A percentile compares a stretch with the other conserved stretches of the same genome.
Conservation (phyloP, 192 early-diverging fungal species). For the Cetraspora pellucida region DNA sequence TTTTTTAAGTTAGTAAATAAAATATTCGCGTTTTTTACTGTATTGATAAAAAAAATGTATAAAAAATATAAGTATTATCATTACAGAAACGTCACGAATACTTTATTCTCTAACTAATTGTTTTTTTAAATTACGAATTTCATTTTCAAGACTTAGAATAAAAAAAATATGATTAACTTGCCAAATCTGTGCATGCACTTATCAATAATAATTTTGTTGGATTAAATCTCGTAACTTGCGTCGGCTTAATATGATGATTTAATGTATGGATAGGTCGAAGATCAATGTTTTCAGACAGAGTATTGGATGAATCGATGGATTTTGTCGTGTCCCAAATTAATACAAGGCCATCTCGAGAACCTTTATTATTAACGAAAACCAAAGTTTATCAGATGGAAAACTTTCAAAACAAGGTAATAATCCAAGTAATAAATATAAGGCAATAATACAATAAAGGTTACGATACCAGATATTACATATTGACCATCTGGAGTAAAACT, state of each 20-base stretch:
- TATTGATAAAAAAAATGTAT: too few relatives aligned
- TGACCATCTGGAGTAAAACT: slow-evolving; percentile 73
- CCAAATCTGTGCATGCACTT: slow-evolving; percentile 65
- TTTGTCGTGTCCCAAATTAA: slow-evolving; percentile 30
- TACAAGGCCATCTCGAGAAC: too few relatives aligned
- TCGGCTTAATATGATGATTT: slow-evolving; percentile 53
- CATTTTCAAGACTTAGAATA: too few relatives aligned
- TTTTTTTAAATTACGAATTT: too few relatives aligned
- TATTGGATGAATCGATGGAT: slow-evolving; percentile 29
- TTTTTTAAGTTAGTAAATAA: too few relatives aligned
- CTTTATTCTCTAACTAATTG: too few relatives aligned
- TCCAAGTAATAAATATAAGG: slow-evolving; percentile 40
- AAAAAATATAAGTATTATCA: too few relatives aligned
- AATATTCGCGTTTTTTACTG: too few relatives aligned
- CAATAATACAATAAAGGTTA: not conserved
- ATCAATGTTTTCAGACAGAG: slow-evolving; percentile 7
- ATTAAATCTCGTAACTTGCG: slow-evolving; percentile 68
- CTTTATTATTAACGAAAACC: not conserved
- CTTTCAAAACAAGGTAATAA: slow-evolving; percentile 62
- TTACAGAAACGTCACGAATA: too few relatives aligned
- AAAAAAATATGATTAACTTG: slow-evolving; percentile 49
- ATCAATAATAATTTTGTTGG: slow-evolving; percentile 76
- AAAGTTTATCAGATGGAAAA: slow-evolving; percentile 61
- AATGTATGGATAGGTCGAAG: slow-evolving; percentile 42
- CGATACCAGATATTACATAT: slow-evolving; percentile 67